Conservation (phyloP, 345 rosid species). For the Lepidium aucheri region DNA sequence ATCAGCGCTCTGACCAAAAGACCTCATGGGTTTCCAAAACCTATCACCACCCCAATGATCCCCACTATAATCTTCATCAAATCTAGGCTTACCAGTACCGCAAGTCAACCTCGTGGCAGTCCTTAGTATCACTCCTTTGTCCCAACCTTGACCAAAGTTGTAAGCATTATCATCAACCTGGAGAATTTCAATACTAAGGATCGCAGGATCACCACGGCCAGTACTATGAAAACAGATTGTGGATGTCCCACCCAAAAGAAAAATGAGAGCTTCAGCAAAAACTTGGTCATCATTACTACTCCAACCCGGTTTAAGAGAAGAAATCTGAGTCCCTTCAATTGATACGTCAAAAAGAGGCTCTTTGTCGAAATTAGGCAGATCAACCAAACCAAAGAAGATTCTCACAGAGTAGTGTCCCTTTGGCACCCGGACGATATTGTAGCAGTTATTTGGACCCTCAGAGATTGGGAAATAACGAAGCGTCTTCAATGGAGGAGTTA, state of each 20-base stretch:
- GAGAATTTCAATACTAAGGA: slow-evolving; percentile 77
- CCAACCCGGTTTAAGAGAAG: slow-evolving; percentile 87
- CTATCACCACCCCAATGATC: slow-evolving; percentile 99
- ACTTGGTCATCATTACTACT: slow-evolving; percentile 64
- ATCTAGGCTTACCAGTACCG: slow-evolving; percentile 61
- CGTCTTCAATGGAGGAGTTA: slow-evolving; percentile 66
- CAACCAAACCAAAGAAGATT: slow-evolving; percentile 59
- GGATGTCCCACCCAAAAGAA: slow-evolving; percentile 55
- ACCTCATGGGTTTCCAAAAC: slow-evolving; percentile 60
- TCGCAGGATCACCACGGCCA: slow-evolving; percentile 95
- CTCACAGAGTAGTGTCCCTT: slow-evolving; percentile 81
- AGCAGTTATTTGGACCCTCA: slow-evolving; percentile 87
- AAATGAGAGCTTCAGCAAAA: slow-evolving; percentile 71
- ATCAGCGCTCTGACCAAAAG: slow-evolving; percentile 60
- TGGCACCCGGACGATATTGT: slow-evolving; percentile 56
- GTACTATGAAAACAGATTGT: slow-evolving; percentile 93
- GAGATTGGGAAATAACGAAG: slow-evolving; percentile 89
- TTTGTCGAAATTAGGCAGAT: slow-evolving; percentile 36
- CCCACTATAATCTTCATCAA: slow-evolving; percentile 68
- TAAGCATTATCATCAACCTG: slow-evolving; percentile 79
- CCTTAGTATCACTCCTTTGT: slow-evolving; percentile 52
- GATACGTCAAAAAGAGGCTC: slow-evolving; percentile 94
- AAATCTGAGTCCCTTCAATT: slow-evolving; percentile 74
- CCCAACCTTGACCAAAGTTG: slow-evolving; percentile 48
- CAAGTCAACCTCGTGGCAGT: slow-evolving; percentile 72